Evolutionary conservation across 176 grass and related monocot genomes (phyloP).

Genomic region (Cenchrus fungigraminus): DNA sequence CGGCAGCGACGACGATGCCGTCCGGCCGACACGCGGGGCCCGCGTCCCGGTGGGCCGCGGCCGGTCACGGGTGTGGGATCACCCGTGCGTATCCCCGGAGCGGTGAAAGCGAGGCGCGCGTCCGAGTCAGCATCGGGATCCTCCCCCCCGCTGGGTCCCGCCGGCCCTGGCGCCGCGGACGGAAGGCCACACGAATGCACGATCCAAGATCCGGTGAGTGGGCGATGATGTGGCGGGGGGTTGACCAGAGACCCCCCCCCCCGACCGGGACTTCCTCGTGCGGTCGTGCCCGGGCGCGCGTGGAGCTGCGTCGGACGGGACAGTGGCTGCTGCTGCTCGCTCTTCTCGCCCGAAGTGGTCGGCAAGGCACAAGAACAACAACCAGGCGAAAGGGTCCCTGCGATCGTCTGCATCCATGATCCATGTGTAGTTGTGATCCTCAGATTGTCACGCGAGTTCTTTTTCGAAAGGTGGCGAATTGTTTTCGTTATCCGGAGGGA

Average conservation of each 20-base stretch:
- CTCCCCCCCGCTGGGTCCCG: not conserved
- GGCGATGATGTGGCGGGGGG: conserved; percentile 39
- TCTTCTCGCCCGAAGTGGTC: not conserved
- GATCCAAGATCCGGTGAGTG: conserved; percentile 20
- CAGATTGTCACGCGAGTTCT: not conserved
- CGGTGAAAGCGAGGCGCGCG: conserved; percentile 1
- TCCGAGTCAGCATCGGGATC: conserved; percentile 38
- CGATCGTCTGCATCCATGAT: not conserved
- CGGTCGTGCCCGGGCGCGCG: not conserved
- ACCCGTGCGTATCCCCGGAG: no score
- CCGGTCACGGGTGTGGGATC: not conserved
- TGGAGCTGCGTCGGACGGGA: conserved; percentile 49
- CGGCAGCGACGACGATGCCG: not conserved
- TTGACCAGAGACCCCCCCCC: not conserved
- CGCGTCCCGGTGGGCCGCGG: not conserved
- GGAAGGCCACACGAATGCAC: not conserved
- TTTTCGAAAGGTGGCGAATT: not conserved
- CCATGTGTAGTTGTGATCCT: not conserved
- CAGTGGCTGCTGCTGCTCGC: conserved; percentile 3
- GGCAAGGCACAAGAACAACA: not conserved
- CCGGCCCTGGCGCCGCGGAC: not conserved
- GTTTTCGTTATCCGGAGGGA: conserved; percentile 14
- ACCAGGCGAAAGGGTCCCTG: not conserved
- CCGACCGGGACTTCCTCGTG: no score
- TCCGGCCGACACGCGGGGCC: not conserved